Evolutionary conservation across 1,139 yeast genomes (phyloP).

Genomic region (Petasospora fabianii): DNA sequence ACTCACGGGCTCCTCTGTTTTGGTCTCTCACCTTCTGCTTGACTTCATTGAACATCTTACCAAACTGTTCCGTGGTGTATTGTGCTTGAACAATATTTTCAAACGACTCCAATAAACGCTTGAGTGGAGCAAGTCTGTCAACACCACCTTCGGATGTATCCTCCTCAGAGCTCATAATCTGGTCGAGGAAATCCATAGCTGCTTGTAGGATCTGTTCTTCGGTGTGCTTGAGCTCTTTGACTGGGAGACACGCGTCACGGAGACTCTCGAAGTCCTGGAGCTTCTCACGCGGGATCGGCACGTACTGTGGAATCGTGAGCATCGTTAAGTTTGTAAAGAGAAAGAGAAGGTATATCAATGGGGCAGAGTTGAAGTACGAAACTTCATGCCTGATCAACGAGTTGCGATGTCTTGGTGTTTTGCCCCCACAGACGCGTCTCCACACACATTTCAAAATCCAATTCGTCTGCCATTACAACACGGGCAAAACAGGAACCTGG

Average conservation of each 20-base stretch:
- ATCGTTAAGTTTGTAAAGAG: slow-evolving; percentile 1
- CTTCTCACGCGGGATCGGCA: slow-evolving; percentile 11
- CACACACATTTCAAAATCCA: too few relatives aligned
- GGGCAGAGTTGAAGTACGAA: not conserved
- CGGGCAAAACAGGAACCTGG: too few relatives aligned
- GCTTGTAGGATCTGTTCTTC: slow-evolving; percentile 15
- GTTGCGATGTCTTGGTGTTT: too few relatives aligned
- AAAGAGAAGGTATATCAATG: too few relatives aligned
- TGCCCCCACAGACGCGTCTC: not conserved
- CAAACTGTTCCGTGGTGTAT: slow-evolving; percentile 6
- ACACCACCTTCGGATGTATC: slow-evolving; percentile 3
- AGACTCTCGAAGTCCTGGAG: slow-evolving; percentile 8
- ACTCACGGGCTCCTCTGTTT: slow-evolving; percentile 22
- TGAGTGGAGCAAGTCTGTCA: slow-evolving; percentile 11
- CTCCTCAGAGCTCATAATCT: slow-evolving; percentile 11
- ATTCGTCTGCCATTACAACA: too few relatives aligned
- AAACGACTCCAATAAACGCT: slow-evolving; percentile 10
- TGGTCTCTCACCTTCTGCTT: slow-evolving; percentile 8
- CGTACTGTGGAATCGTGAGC: slow-evolving; percentile 19
- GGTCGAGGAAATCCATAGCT: slow-evolving; percentile 16
- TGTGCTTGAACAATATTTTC: slow-evolving; percentile 13
- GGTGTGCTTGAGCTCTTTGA: slow-evolving; percentile 10
- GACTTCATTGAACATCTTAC: slow-evolving; percentile 5
- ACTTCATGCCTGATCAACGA: too few relatives aligned
- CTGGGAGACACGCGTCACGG: slow-evolving; percentile 2